These are phyloP conservation scores for Cicer arietinum DNA, from an alignment of 306 rosid species.

Conservation along the genomic window DNA sequence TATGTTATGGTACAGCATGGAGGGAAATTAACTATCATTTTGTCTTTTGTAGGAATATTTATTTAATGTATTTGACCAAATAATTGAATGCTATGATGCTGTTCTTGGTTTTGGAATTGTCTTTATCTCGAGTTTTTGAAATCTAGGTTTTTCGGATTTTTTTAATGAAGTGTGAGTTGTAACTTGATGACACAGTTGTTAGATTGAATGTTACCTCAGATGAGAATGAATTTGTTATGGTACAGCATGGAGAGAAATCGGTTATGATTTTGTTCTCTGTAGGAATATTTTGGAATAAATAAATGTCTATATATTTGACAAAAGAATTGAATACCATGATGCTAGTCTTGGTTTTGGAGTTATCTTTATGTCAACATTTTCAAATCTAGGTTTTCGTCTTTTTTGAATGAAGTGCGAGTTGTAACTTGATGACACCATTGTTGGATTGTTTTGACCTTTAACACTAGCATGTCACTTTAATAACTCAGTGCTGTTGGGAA, in stretches of 20 bases:
- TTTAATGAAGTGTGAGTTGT: not conserved
- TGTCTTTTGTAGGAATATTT: too few species aligned
- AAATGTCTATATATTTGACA: too few species aligned
- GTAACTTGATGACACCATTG: not conserved
- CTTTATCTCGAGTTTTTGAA: not conserved
- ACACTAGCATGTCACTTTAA: not conserved
- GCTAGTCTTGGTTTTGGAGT: not conserved
- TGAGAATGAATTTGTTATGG: not conserved
- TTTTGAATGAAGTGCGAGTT: not conserved
- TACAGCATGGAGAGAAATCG: not conserved
- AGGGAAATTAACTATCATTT: too few species aligned
- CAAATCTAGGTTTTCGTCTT: constrained; percentile 9
- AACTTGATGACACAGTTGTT: not conserved
- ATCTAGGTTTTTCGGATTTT: constrained; percentile 5
- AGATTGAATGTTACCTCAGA: not conserved
- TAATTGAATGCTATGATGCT: not conserved
- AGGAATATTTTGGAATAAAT: not conserved
- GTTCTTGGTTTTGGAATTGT: not conserved
- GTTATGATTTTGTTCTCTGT: not conserved
- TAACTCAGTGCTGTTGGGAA: not conserved
- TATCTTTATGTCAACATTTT: not conserved
- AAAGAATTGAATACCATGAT: not conserved
- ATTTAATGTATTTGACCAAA: not conserved
- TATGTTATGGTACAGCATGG: too few species aligned
- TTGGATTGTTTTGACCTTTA: not conserved